Percentiles rank a stretch among this genome's conserved stretches.
phyloP scores from a whole-genome alignment of 2,329 filamentous ascomycete genomes.

The Trichoderma polysporum region DNA sequence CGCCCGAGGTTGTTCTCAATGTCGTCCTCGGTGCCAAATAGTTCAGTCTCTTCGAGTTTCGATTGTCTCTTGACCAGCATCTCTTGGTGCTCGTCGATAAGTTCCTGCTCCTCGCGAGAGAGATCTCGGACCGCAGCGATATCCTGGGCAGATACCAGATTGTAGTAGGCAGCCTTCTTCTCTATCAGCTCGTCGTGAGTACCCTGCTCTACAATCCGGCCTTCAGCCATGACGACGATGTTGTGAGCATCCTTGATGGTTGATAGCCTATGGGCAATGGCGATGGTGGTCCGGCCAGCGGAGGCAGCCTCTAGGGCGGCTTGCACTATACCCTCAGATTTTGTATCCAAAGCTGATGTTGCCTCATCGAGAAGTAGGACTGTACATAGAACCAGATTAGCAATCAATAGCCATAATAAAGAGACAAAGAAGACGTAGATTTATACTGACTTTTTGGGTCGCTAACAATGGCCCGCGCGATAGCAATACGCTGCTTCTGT shows the following conservation, averaged over 20 bases:
- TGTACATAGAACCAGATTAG: constrained; percentile 27
- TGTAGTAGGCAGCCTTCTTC: constrained; percentile 71
- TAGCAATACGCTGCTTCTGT: constrained; percentile 95
- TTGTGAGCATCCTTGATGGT: constrained; percentile 94
- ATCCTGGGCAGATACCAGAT: constrained; percentile 83
- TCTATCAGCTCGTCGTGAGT: constrained; percentile 78
- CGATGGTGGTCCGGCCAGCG: constrained; percentile 86
- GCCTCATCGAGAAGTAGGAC: constrained; percentile 91
- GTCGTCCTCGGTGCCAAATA: constrained; percentile 60
- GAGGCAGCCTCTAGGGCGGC: constrained; percentile 85
- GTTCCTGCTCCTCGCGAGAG: constrained; percentile 51
- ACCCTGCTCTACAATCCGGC: constrained; percentile 88
- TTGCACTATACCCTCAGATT: constrained; percentile 92
- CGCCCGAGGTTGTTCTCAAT: constrained; percentile 58
- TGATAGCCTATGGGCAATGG: constrained; percentile 91
- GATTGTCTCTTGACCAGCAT: constrained; percentile 50
- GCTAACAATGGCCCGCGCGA: constrained; percentile 84
- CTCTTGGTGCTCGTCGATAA: constrained; percentile 50
- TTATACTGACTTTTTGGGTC: constrained; percentile 69
- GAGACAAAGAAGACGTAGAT: background rate
- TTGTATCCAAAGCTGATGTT: constrained; percentile 89
- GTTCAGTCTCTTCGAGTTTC: constrained; percentile 40
- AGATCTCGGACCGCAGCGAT: constrained; percentile 64
- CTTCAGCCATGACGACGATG: constrained; percentile 87
- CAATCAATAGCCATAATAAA: background rate